phyloP scores from a whole-genome alignment of 148 eudicot species.

The Polygonum aviculare region DNA sequence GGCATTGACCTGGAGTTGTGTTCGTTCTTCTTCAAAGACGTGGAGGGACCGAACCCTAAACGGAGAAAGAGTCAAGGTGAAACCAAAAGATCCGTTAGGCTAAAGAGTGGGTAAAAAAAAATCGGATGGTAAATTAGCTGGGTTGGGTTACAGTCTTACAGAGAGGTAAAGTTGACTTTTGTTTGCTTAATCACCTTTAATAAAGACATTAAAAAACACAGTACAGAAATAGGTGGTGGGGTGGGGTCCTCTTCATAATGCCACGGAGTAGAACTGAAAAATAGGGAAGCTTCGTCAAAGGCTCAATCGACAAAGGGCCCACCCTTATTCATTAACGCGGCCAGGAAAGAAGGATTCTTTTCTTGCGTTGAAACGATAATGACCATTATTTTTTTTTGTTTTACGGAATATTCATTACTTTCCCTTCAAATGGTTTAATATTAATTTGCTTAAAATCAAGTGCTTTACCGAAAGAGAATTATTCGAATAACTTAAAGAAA shows the following conservation, averaged over 20 bases:
- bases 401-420: background rate
- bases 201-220: background rate
- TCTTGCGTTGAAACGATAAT: background rate
- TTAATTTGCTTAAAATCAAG: background rate
- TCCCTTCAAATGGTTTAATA: background rate
- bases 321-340: background rate
- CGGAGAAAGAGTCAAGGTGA: background rate
- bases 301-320: background rate
- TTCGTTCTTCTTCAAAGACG: background rate
- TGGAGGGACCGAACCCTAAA: background rate
- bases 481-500: background rate
- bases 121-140: background rate
- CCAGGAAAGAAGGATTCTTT: background rate
- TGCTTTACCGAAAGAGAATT: background rate
- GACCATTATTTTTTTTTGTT: background rate
- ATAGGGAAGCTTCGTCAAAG: conserved; percentile 5
- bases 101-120: background rate
- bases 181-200: background rate
- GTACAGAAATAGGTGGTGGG: background rate
- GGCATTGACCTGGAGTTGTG: background rate
- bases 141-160: background rate
- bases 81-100: background rate
- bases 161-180: conserved; percentile 5
- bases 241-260: background rate
- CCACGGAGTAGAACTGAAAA: background rate